These are phyloP conservation scores for Paecilomyces fulvus DNA, from an alignment of 2,329 filamentous ascomycete genomes.

Conservation along the genomic window DNA sequence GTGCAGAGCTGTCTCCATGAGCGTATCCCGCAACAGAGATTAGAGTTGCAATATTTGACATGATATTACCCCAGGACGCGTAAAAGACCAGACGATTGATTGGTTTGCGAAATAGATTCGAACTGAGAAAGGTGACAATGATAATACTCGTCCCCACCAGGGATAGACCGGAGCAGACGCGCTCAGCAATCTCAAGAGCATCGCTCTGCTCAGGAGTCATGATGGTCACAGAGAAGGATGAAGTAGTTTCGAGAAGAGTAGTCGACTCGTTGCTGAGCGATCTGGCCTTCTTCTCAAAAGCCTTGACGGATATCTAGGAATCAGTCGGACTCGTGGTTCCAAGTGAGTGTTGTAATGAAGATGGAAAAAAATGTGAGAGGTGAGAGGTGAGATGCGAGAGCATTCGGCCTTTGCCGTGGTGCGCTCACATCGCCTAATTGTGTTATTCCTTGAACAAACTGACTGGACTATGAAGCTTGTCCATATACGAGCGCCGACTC, in stretches of 20 bases:
- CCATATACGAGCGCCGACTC: background rate
- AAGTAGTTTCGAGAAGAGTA: background rate
- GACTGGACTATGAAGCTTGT: background rate
- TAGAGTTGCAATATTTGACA: slow-evolving; percentile 67
- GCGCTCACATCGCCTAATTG: background rate
- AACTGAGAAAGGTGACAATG: slow-evolving; percentile 60
- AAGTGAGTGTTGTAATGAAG: background rate
- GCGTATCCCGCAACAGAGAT: slow-evolving; percentile 57
- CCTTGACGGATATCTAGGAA: background rate
- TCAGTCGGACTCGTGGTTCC: background rate
- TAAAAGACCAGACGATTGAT: slow-evolving; percentile 81
- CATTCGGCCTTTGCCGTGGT: background rate
- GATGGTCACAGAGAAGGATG: slow-evolving; percentile 2
- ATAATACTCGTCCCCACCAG: slow-evolving; percentile 63
- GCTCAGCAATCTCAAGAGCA: slow-evolving; percentile 55
- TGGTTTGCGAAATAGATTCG: slow-evolving; percentile 68
- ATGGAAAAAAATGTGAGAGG: background rate
- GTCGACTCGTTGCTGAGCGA: background rate
- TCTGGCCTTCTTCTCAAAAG: background rate
- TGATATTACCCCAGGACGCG: slow-evolving; percentile 71
- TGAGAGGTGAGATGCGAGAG: background rate
- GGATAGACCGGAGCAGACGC: slow-evolving; percentile 62
- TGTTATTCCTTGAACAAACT: background rate
- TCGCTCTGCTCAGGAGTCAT: slow-evolving; percentile 26
- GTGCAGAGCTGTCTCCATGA: slow-evolving; percentile 39